phyloP scores from a whole-genome alignment of 1,284 basidiomycete species.

The Ganoderma sinense region DNA sequence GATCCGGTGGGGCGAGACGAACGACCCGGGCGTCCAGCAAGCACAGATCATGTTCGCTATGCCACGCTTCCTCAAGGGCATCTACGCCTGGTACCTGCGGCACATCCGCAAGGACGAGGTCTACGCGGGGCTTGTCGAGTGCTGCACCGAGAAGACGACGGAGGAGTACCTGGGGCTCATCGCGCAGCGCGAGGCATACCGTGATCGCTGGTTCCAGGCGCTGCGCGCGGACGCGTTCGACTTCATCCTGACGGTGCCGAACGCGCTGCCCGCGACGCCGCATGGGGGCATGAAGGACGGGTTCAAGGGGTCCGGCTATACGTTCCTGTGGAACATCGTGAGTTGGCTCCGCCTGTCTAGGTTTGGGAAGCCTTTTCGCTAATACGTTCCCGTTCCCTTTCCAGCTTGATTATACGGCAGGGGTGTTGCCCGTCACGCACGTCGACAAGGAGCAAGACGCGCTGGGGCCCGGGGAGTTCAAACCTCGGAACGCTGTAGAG shows the following conservation, averaged over 20 bases:
- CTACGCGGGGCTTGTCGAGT: conserved; percentile 52
- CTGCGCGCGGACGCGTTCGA: conserved; percentile 50
- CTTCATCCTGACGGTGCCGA: conserved; percentile 66
- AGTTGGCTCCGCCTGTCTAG: conserved; percentile 18
- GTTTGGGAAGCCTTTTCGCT: neutral
- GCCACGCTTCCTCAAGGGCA: conserved; percentile 47
- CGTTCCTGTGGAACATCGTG: conserved; percentile 69
- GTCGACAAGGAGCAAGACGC: conserved; percentile 68
- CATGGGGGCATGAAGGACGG: conserved; percentile 50
- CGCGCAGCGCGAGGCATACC: conserved; percentile 60
- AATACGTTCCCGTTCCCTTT: neutral
- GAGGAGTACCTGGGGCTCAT: conserved; percentile 67
- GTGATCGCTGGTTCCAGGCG: conserved; percentile 44
- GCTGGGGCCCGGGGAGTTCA: conserved; percentile 45
- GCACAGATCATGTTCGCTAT: conserved; percentile 43
- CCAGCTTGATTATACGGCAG: conserved; percentile 76
- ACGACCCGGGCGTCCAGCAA: conserved; percentile 52
- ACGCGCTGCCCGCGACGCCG: conserved; percentile 61
- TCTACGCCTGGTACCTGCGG: conserved; percentile 51
- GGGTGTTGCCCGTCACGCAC: conserved; percentile 75
- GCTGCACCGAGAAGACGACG: conserved; percentile 52
- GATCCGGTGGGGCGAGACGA: conserved; percentile 49
- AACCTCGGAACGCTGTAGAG: conserved; percentile 38
- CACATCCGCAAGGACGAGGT: conserved; percentile 35
- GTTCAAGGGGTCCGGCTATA: conserved; percentile 40